phyloP scores from a whole-genome alignment of 116 monocot species.

The Trichopus zeylanicus region DNA sequence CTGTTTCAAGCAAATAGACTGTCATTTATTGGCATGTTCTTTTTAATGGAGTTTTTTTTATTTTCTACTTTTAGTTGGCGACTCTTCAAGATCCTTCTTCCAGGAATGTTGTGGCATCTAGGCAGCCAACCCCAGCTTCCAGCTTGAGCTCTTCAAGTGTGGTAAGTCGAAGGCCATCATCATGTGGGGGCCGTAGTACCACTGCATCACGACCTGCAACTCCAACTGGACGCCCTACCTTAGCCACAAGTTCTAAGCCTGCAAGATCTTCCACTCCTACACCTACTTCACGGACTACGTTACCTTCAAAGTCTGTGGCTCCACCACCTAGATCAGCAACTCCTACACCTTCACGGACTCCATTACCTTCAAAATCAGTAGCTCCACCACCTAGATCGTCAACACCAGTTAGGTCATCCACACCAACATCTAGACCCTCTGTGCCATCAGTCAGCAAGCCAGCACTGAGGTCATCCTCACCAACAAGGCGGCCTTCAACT shows the following conservation, averaged over 20 bases:
- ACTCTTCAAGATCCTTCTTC: conserved; percentile 34
- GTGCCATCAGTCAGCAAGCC: too few species aligned
- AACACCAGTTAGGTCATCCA: conserved; percentile 49
- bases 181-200: conserved; percentile 40
- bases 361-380: conserved; percentile 29
- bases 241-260: conserved; percentile 28
- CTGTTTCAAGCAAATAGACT: too few species aligned
- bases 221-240: conserved; percentile 39
- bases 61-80: conserved; percentile 43
- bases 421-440: conserved; percentile 51
- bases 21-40: neutral
- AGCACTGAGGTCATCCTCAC: conserved; percentile 43
- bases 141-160: conserved; percentile 21
- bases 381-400: conserved; percentile 40
- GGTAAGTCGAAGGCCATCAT: conserved; percentile 37
- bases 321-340: too few species aligned
- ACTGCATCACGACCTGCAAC: conserved; percentile 42
- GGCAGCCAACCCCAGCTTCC: conserved; percentile 28
- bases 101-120: conserved; percentile 24
- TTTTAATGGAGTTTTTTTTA: conserved; percentile 2
- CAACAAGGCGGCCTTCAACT: conserved; percentile 52
- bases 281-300: too few species aligned
- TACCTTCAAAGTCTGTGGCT: too few species aligned
- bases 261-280: conserved; percentile 63
- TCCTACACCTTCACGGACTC: conserved; percentile 46